phyloP scores from a whole-genome alignment of 768 basidiomycete genomes.

The Lepiota venenata region DNA sequence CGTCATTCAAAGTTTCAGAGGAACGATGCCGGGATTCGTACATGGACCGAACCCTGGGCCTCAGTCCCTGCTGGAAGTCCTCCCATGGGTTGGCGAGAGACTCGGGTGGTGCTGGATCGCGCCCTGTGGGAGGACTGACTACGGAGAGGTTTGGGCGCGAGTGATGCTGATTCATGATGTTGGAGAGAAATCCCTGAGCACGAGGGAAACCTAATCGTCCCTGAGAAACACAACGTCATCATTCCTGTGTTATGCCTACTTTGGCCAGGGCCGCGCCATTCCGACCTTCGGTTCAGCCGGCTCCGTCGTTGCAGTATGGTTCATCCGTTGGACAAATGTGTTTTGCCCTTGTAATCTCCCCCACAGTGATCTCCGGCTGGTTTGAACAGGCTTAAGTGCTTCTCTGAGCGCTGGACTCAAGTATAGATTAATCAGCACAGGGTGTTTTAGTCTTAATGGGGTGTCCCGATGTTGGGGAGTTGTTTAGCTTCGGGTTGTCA shows the following conservation, averaged over 20 bases:
- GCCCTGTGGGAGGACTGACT: neutral
- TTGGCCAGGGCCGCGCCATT: too few species aligned
- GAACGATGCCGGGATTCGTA: neutral
- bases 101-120: neutral
- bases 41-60: constrained; percentile 3
- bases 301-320: too few species aligned
- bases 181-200: neutral
- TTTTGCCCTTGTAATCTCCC: too few species aligned
- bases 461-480: neutral
- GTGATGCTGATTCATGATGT: neutral
- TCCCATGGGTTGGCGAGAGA: constrained; percentile 6
- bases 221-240: neutral
- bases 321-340: too few species aligned
- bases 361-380: too few species aligned
- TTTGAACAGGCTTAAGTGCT: too few species aligned
- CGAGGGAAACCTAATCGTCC: neutral
- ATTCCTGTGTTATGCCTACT: neutral
- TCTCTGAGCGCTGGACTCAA: too few species aligned
- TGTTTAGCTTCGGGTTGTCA: neutral
- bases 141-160: neutral
- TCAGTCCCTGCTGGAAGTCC: neutral
- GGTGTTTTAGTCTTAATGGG: too few species aligned
- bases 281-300: too few species aligned
- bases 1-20: neutral
- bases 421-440: too few species aligned